Evolutionary conservation across 805 yeast species (phyloP), one percentile per base, ranked within the genome.

Genomic region (Nakazawaea siamensis): DNA sequence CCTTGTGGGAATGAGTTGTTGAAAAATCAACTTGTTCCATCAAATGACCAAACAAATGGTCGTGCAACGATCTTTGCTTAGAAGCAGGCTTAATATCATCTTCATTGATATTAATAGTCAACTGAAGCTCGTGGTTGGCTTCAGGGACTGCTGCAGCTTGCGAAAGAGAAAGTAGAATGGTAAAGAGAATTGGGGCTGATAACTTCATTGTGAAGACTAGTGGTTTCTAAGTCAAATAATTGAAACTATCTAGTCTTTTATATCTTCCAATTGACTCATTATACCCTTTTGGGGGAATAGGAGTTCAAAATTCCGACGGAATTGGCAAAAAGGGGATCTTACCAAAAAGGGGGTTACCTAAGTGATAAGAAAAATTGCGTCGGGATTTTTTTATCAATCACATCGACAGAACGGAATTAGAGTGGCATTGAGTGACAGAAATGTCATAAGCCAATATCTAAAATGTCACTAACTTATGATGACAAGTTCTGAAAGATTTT

Each of bases 41-140:
- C 32, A 60, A 55, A 16, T 51, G 46, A 24, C 65, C 65, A 37
- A 49, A 53, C 47, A 52, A 54, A 33, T 44, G 47, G 35, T 60
- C 65, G 34, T 59, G 41, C 40, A 60, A 57, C 4, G 65, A 53
- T 34, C 44, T 38, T 12, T 45, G 15, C 15, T n/a, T n/a, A n/a
- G 18, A 12, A 15, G 14, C 41, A 8, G 48, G 24, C 16, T 23
- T 23, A 20, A 18, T 13, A 17, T 23, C 29, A 4, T 34, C 9
- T 7, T n/a, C 27, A 13, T 29, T 19, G 8, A 14, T 31, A 6
- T 46, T 50, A 32, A 48, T 42, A 30, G 43, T 44, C 37, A 53
- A 43, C 24, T 50, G 34, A 15, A 53, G 31, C 12, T 21, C 7
- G 21, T 49, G 51, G 27, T 49, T 49, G 17, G 44, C 39, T 3